These are phyloP conservation scores for Salmacisia buchloeana DNA, from an alignment of 1,284 basidiomycete species.

Conservation along the genomic window DNA sequence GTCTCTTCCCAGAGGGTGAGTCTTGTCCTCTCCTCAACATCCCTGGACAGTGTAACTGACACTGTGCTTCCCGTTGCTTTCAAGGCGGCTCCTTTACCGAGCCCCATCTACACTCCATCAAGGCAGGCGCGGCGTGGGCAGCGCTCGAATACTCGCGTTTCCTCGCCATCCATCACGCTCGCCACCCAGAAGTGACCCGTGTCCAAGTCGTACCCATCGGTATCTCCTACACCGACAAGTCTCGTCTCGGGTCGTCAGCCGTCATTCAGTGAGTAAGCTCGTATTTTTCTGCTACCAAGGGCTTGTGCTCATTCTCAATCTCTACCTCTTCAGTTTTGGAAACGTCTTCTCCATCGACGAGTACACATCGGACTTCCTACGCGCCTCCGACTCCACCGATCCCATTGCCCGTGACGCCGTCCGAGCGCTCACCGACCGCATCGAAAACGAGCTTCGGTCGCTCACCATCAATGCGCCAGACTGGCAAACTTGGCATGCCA, in stretches of 20 bases:
- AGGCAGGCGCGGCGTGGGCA: constrained; percentile 93
- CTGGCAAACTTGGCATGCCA: constrained; percentile 81
- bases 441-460: constrained; percentile 67
- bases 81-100: constrained; percentile 61
- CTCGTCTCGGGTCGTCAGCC: constrained; percentile 74
- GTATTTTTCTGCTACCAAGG: neutral
- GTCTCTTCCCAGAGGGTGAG: constrained; percentile 82
- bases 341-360: constrained; percentile 68
- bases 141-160: constrained; percentile 78
- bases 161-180: constrained; percentile 3
- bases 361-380: constrained; percentile 71
- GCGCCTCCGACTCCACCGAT: constrained; percentile 12
- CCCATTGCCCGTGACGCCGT: constrained; percentile 65
- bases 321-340: constrained; percentile 63
- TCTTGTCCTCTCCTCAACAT: neutral
- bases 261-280: constrained; percentile 53
- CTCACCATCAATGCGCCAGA: constrained; percentile 85
- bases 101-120: constrained; percentile 83
- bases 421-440: constrained; percentile 71
- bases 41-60: neutral
- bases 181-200: constrained; percentile 36
- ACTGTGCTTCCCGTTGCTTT: neutral
- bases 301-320: neutral
- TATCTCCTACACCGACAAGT: constrained; percentile 90
- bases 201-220: constrained; percentile 72